These are phyloP conservation scores for Ajuga chamaepitys DNA, from an alignment of 257 asterid genomes.

Conservation along the genomic window DNA sequence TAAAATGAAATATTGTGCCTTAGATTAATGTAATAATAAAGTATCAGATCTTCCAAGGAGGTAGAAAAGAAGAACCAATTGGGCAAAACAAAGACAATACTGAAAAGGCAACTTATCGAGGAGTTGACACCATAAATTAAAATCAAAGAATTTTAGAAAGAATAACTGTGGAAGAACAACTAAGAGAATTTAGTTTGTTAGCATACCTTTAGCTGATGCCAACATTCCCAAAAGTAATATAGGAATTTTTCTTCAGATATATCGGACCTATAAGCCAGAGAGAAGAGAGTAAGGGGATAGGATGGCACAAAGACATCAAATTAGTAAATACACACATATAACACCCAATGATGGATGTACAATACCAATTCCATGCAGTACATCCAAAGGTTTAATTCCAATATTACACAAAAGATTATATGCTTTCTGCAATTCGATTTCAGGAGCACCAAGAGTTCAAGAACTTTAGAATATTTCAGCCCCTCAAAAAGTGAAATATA, in stretches of 20 bases:
- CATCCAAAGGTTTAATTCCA: neutral
- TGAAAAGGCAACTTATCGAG: neutral
- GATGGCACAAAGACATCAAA: neutral
- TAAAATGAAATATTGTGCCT: neutral
- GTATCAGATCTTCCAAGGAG: neutral
- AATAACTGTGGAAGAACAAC: neutral
- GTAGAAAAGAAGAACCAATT: neutral
- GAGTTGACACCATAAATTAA: constrained; percentile 6
- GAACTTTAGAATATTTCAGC: neutral
- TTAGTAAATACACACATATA: neutral
- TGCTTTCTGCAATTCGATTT: neutral
- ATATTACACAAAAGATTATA: neutral
- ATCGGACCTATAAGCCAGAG: constrained; percentile 52
- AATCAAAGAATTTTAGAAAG: neutral
- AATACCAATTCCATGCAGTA: neutral
- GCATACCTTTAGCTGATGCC: constrained; percentile 71
- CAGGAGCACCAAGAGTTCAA: neutral
- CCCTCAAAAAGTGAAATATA: constrained; percentile 1
- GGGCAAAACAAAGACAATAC: neutral
- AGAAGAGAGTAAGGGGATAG: constrained; percentile 18
- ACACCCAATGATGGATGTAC: neutral
- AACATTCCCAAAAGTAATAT: constrained; percentile 74
- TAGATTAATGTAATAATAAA: neutral
- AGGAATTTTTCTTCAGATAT: constrained; percentile 78
- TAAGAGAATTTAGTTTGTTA: neutral